Percentiles rank a stretch among this genome's conserved stretches.
Evolutionary conservation across 208 protist genomes (phyloP).

Genomic region (Leishmania turanica): DNA sequence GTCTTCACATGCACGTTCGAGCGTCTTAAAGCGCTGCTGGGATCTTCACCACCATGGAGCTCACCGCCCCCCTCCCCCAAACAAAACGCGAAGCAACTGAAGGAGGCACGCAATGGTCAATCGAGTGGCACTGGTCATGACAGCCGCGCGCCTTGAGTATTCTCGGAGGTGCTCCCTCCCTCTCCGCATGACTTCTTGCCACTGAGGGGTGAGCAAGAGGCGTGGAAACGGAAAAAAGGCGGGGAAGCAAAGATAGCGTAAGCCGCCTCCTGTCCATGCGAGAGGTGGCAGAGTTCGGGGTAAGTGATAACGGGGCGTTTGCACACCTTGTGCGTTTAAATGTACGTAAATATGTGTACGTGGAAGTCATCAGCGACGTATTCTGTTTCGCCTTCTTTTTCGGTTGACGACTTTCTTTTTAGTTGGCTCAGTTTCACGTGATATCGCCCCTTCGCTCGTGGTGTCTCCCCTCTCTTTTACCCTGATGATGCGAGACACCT

Average conservation of each 20-base stretch:
- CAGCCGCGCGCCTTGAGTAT: not conserved
- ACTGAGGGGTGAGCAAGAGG: not conserved
- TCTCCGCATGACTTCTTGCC: not conserved
- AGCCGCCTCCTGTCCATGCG: not conserved
- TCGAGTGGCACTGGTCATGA: not conserved
- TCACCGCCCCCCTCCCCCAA: not conserved
- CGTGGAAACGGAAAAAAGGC: not conserved
- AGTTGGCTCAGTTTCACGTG: not conserved
- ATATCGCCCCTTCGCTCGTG: not conserved
- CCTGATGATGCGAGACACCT: not conserved
- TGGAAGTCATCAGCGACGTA: not conserved
- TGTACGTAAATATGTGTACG: not conserved
- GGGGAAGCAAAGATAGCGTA: not conserved
- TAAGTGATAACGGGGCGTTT: not conserved
- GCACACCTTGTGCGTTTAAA: not conserved
- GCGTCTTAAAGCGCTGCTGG: not conserved
- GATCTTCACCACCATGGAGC: not conserved
- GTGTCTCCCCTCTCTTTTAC: not conserved
- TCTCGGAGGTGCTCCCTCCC: not conserved
- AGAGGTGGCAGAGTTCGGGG: not conserved
- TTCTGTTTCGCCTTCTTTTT: not conserved
- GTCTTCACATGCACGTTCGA: not conserved
- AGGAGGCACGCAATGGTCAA: not conserved
- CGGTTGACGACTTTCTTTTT: too few relatives aligned
- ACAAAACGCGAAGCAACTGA: not conserved